phyloP scores from a whole-genome alignment of 2,329 filamentous ascomycete species.

The Sordariomycetes sp. region DNA sequence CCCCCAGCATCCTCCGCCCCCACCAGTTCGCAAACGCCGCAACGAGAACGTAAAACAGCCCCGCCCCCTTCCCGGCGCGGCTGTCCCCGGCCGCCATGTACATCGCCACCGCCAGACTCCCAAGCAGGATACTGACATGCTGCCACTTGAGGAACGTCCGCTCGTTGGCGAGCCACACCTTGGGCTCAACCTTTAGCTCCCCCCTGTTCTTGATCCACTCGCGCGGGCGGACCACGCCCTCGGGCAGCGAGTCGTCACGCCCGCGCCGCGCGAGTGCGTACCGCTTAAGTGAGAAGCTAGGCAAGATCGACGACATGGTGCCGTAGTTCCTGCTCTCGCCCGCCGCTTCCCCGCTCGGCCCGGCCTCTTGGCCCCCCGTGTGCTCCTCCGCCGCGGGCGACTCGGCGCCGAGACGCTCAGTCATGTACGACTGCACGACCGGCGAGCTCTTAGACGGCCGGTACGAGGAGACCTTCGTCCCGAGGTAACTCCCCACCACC shows the following conservation, averaged over 20 bases:
- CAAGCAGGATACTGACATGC: slow-evolving; percentile 81
- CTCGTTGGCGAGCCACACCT: slow-evolving; percentile 98
- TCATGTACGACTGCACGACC: slow-evolving; percentile 50
- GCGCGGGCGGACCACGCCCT: slow-evolving; percentile 75
- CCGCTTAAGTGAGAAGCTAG: slow-evolving; percentile 69
- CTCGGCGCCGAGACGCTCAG: slow-evolving; percentile 38
- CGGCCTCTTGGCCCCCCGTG: not conserved
- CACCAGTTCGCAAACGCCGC: slow-evolving; percentile 74
- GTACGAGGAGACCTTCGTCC: slow-evolving; percentile 40
- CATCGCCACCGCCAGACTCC: slow-evolving; percentile 67
- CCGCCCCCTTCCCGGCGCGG: slow-evolving; percentile 61
- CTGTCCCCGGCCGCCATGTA: slow-evolving; percentile 82
- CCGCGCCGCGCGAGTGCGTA: slow-evolving; percentile 43
- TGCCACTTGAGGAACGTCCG: slow-evolving; percentile 98
- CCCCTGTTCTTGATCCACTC: slow-evolving; percentile 92
- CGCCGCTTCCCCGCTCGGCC: slow-evolving; percentile 18
- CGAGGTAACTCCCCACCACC: slow-evolving; percentile 79
- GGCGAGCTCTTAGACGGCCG: slow-evolving; percentile 54
- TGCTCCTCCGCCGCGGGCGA: slow-evolving; percentile 13
- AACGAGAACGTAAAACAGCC: slow-evolving; percentile 70
- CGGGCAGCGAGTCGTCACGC: slow-evolving; percentile 47
- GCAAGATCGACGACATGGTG: slow-evolving; percentile 60
- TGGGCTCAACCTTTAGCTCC: slow-evolving; percentile 84
- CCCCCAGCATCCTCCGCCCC: slow-evolving; percentile 77
- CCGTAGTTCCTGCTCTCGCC: slow-evolving; percentile 28